phyloP scores from a whole-genome alignment of 108 stramenopile species.

The Nannochloropsis gaditana region DNA sequence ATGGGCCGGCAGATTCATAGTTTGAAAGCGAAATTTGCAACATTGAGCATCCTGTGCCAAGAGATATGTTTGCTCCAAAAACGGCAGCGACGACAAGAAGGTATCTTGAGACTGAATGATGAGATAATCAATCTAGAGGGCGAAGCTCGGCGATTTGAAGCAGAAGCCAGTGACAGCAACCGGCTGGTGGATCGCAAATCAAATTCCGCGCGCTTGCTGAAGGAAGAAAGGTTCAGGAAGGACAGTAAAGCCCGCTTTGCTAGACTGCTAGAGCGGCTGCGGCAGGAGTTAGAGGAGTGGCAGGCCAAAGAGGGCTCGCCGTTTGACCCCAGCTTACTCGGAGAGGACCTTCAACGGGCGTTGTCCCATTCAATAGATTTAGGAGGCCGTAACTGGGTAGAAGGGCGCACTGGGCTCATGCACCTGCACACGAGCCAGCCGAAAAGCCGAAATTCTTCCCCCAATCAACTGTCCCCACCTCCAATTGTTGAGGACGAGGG shows the following conservation, averaged over 20 bases:
- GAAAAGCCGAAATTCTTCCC: conserved; percentile 8
- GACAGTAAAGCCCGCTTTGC: conserved; percentile 7
- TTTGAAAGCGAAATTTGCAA: not conserved
- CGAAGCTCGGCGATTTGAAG: not conserved
- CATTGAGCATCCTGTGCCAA: not conserved
- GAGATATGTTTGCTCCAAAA: not conserved
- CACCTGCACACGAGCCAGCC: not conserved
- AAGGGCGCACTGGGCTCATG: not conserved
- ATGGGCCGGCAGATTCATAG: not conserved
- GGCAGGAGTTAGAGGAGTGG: not conserved
- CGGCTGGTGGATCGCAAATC: conserved; percentile 7
- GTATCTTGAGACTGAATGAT: not conserved
- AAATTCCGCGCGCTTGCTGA: not conserved
- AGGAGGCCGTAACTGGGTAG: conserved; percentile 19
- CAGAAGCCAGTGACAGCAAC: not conserved
- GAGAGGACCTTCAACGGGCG: not conserved
- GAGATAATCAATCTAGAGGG: not conserved
- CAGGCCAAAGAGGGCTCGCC: not conserved
- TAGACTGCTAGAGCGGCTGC: conserved; percentile 16
- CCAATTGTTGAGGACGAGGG: not conserved
- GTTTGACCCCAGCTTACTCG: not conserved
- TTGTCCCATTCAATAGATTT: not conserved
- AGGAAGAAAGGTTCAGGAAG: not conserved
- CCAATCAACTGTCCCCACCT: not conserved
- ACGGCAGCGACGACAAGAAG: not conserved